Evolutionary conservation across 2,329 filamentous ascomycete genomes (phyloP).

Genomic region (Aspergillus floridensis): DNA sequence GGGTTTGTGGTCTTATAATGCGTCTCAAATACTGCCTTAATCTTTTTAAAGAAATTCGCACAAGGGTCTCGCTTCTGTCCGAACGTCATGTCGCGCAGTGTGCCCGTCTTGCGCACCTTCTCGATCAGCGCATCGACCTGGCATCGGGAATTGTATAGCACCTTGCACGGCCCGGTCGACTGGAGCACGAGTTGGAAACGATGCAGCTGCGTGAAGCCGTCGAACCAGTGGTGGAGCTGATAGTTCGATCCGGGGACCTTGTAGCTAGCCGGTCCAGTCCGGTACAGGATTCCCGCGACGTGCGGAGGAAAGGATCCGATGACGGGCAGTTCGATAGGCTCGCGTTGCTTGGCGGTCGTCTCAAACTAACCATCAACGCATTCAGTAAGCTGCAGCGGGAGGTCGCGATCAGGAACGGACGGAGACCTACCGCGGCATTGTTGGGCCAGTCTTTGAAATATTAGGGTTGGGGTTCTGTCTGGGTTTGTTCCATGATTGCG

Average conservation of each 20-base stretch:
- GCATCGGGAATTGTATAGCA: constrained; percentile 67
- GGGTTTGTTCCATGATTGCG: too few species aligned
- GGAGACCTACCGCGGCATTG: too few species aligned
- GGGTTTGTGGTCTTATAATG: constrained; percentile 45
- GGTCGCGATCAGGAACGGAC: too few species aligned
- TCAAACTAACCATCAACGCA: constrained; percentile 54
- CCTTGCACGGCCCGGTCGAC: constrained; percentile 37
- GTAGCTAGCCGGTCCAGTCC: constrained; percentile 67
- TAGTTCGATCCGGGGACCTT: constrained; percentile 58
- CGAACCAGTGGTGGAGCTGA: constrained; percentile 72
- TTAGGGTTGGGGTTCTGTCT: too few species aligned
- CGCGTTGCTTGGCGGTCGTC: constrained; percentile 60
- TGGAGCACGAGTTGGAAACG: constrained; percentile 63
- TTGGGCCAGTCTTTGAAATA: too few species aligned
- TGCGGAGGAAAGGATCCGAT: constrained; percentile 66
- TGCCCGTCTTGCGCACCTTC: constrained; percentile 58
- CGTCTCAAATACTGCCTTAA: constrained; percentile 29
- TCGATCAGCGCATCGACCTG: constrained; percentile 63
- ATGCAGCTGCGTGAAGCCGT: constrained; percentile 66
- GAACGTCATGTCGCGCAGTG: constrained; percentile 60
- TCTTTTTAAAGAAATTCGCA: constrained; percentile 68
- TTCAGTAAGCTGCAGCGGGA: too few species aligned
- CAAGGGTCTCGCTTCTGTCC: constrained; percentile 71
- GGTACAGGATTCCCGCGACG: constrained; percentile 67
- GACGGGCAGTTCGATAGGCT: constrained; percentile 61